Evolutionary conservation across 306 rosid species (phyloP).

Genomic region (Elaeagnus macrophylla): DNA sequence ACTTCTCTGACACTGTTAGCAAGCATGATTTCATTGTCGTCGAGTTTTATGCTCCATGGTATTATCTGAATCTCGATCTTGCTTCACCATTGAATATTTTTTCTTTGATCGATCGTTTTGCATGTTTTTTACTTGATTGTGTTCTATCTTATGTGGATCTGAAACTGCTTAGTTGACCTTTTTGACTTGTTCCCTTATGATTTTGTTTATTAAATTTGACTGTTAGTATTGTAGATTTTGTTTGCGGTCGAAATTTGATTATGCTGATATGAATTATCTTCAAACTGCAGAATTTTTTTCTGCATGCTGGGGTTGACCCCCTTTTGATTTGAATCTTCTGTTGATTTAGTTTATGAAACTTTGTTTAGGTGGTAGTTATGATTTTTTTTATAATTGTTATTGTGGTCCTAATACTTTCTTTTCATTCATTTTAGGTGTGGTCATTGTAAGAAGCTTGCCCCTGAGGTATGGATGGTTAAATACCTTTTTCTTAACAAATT

Average conservation of each 20-base stretch:
- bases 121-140: not conserved
- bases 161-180: constrained; percentile 2
- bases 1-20: constrained; percentile 58
- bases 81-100: not conserved
- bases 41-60: constrained; percentile 96
- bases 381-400: not conserved
- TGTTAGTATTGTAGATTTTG: no score
- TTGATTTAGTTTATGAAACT: not conserved
- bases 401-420: not conserved
- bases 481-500: not conserved
- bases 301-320: constrained; percentile 13
- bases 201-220: no score
- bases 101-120: not conserved
- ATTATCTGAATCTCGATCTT: not conserved
- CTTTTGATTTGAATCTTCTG: not conserved
- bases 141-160: constrained; percentile 22
- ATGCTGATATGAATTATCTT: not conserved
- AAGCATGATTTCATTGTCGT: constrained; percentile 84
- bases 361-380: no score
- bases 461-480: constrained; percentile 55
- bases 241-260: no score
- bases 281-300: not conserved
- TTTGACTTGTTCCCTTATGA: no score
- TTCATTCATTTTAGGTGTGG: constrained; percentile 60
- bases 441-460: constrained; percentile 89